Evolutionary conservation across 306 rosid genomes (phyloP).

Genomic region (Trifolium dubium): DNA sequence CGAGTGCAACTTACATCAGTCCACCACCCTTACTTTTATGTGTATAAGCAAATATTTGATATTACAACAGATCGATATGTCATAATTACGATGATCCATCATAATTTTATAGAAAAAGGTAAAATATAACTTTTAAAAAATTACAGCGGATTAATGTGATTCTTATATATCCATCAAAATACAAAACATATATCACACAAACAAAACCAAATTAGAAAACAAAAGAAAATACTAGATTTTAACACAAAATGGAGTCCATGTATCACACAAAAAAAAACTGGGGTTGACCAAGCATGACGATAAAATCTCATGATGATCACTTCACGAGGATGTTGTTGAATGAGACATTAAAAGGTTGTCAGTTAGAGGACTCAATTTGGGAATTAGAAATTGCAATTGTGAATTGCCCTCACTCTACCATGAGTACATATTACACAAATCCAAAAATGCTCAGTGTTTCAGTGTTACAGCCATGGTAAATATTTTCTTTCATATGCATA

Average conservation of each 20-base stretch:
- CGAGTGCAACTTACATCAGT: no score
- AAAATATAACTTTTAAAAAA: no score
- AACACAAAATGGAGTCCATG: not conserved
- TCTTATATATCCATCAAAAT: no score
- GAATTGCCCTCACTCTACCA: constrained; percentile 7
- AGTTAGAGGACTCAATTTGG: constrained; percentile 52
- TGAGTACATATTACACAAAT: constrained; percentile 35
- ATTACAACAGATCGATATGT: no score
- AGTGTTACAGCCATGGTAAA: constrained; percentile 34
- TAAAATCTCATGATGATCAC: constrained; percentile 53
- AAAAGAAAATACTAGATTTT: not conserved
- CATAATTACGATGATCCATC: no score
- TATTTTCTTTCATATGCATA: constrained; percentile 25
- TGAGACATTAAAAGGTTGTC: constrained; percentile 47
- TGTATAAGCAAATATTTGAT: no score
- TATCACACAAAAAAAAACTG: not conserved
- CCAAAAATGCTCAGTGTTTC: constrained; percentile 44
- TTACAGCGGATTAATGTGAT: no score
- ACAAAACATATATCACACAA: not conserved
- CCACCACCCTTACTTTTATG: no score
- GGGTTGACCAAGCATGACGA: constrained; percentile 50
- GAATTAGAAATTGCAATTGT: constrained; percentile 48
- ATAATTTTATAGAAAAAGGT: no score
- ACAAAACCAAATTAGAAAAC: not conserved
- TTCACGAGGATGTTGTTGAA: constrained; percentile 58